Conservation (phyloP, 352 stramenopile species). For the Globisporangium rhizosaccharum region DNA sequence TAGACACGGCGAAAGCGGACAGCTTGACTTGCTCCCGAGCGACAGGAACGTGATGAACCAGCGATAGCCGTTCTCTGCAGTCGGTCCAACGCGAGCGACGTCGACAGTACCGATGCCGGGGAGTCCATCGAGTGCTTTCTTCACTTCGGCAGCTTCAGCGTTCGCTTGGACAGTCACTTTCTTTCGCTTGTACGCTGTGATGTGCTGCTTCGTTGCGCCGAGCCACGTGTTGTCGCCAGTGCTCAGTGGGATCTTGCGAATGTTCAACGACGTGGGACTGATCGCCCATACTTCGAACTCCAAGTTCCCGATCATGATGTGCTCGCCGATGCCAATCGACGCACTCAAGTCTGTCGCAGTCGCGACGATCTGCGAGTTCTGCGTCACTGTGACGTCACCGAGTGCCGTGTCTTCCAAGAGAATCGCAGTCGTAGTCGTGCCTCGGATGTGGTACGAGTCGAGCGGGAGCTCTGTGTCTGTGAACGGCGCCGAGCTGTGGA, state of each 20-base stretch:
- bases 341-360: slow-evolving; percentile 42
- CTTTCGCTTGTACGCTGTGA: slow-evolving; percentile 64
- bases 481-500: slow-evolving; percentile 63
- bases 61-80: slow-evolving; percentile 43
- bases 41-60: slow-evolving; percentile 74
- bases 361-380: slow-evolving; percentile 22
- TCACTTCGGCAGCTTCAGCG: slow-evolving; percentile 48
- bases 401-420: slow-evolving; percentile 57
- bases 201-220: slow-evolving; percentile 25
- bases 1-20: slow-evolving; percentile 52
- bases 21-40: slow-evolving; percentile 39
- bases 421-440: slow-evolving; percentile 22
- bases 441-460: slow-evolving; percentile 62
- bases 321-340: slow-evolving; percentile 30
- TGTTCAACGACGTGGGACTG: slow-evolving; percentile 20
- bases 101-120: slow-evolving; percentile 52
- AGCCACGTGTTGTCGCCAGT: slow-evolving; percentile 30
- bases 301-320: slow-evolving; percentile 48
- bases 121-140: slow-evolving; percentile 32
- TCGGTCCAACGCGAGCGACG: slow-evolving; percentile 52
- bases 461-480: slow-evolving; percentile 61
- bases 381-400: slow-evolving; percentile 49
- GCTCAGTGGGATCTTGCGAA: slow-evolving; percentile 22
- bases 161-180: slow-evolving; percentile 51
- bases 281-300: slow-evolving; percentile 43